Evolutionary conservation across 495 filamentous ascomycete species (phyloP).

Genomic region (Annulohypoxylon stygium): DNA sequence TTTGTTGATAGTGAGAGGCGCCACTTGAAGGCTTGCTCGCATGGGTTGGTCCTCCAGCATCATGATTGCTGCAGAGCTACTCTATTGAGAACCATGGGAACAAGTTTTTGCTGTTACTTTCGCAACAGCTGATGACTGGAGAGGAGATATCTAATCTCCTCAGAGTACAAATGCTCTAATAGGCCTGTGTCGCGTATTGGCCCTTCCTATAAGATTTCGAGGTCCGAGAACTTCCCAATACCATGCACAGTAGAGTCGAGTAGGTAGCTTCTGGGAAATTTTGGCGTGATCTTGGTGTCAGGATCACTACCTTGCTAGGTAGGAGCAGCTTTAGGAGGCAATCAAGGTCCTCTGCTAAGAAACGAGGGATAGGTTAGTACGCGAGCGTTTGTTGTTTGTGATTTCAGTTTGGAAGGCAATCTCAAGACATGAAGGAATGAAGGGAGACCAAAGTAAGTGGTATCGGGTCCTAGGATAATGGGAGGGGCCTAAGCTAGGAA

Average conservation of each 20-base stretch:
- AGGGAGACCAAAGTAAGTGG: constrained; percentile 45
- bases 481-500: constrained; percentile 45
- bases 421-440: constrained; percentile 48
- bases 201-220: constrained; percentile 22
- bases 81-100: constrained; percentile 57
- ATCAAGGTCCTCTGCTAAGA: constrained; percentile 28
- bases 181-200: constrained; percentile 12
- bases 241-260: constrained; percentile 17
- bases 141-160: constrained; percentile 36
- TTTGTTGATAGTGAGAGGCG: constrained; percentile 80
- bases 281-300: constrained; percentile 10
- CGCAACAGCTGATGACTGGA: constrained; percentile 44
- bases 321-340: constrained; percentile 27
- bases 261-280: constrained; percentile 16
- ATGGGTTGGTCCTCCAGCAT: constrained; percentile 64
- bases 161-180: constrained; percentile 8
- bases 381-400: constrained; percentile 44
- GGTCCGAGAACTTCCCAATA: constrained; percentile 1
- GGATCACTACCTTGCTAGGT: not conserved
- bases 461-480: constrained; percentile 34
- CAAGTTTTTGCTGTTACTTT: constrained; percentile 40
- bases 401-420: constrained; percentile 31
- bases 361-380: constrained; percentile 30
- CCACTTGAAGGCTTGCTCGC: constrained; percentile 75
- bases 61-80: constrained; percentile 56